Evolutionary conservation across 1,284 basidiomycete species (phyloP).

Genomic region (Wolfiporia cocos): DNA sequence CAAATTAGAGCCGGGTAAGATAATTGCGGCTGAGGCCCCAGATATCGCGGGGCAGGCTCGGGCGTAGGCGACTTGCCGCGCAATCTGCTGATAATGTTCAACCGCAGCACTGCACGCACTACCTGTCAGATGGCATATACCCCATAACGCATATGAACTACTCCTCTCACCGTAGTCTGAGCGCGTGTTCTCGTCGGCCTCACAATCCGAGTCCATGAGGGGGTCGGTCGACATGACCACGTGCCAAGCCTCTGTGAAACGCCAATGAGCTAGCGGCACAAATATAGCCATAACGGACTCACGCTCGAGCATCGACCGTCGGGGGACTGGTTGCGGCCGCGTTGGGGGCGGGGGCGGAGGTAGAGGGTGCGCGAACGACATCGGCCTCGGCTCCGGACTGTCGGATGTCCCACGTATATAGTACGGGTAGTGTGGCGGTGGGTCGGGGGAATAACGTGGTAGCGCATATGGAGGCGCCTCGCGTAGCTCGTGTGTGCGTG

Average conservation of each 20-base stretch:
- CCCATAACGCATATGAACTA: conserved; percentile 2
- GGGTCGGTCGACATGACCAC: conserved; percentile 45
- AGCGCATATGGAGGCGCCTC: too few species aligned
- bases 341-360: conserved; percentile 9
- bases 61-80: conserved; percentile 44
- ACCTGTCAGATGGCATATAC: conserved; percentile 3
- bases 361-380: conserved; percentile 4
- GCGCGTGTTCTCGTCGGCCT: conserved; percentile 48
- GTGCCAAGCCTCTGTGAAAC: conserved; percentile 52
- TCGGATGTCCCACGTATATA: too few species aligned
- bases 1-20: too few species aligned
- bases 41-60: too few species aligned
- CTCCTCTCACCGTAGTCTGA: conserved; percentile 44
- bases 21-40: too few species aligned
- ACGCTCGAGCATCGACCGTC: conserved; percentile 46
- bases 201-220: conserved; percentile 50
- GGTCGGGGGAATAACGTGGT: too few species aligned
- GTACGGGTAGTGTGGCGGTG: too few species aligned
- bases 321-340: conserved; percentile 13
- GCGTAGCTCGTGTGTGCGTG: too few species aligned
- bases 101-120: conserved; percentile 40
- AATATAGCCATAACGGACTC: too few species aligned
- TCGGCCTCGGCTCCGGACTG: too few species aligned
- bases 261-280: too few species aligned
- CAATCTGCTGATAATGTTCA: conserved; percentile 51